Base-by-base conservation (phyloP, 2,329 filamentous ascomycete species). In the Fusarium secorum region DNA sequence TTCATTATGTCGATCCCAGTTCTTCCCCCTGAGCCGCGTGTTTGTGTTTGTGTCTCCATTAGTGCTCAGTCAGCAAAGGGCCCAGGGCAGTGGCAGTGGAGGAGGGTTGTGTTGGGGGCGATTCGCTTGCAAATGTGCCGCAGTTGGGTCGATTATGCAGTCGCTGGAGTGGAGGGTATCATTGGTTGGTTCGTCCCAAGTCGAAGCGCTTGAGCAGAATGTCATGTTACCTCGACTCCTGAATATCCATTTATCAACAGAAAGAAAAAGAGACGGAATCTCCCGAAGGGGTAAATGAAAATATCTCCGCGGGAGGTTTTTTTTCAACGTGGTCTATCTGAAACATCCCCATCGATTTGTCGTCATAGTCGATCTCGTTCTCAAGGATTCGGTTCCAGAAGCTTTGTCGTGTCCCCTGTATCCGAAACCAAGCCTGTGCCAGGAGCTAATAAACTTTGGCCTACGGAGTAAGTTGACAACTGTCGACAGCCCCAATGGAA, bases 341-440 rank as follows among this genome's bases (percentile, higher is more conserved):
- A 71, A 68, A 68, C 52, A 52, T 39, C 18, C 18, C 46, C 33
- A 48, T 45, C 13, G 32, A 30, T 66, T 71, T 60, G 68, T 61
- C 68, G 60, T 71, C 60, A 66, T 71, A 52, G 55, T 51, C 52
- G 68, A 71, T 71, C 64, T 49, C 54, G 48, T 58, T 71, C 36
- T 26, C 57, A 52, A 51, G 46, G 58, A 49, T 64, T 45, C 28
- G 51, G 52, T 67, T 64, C 58, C 48, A 60, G 59, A 64, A 71
- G 49, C 54, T 54, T 70, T 58, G 39, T 58, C 22, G 57, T 42
- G 36, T 52, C 59, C 60, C 65, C 54, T 69, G 39, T 64, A 48
- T 45, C 49, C 49, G 46, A 71, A 51, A 52, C 42, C 54, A 15
- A 39, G 36, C 42, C 33, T 33, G 39, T 32, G 28, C 56, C 38